Evolutionary conservation across 2,329 filamentous ascomycete genomes (phyloP), one percentile per base, ranked within the genome.

Genomic region (Aureobasidium vineae): DNA sequence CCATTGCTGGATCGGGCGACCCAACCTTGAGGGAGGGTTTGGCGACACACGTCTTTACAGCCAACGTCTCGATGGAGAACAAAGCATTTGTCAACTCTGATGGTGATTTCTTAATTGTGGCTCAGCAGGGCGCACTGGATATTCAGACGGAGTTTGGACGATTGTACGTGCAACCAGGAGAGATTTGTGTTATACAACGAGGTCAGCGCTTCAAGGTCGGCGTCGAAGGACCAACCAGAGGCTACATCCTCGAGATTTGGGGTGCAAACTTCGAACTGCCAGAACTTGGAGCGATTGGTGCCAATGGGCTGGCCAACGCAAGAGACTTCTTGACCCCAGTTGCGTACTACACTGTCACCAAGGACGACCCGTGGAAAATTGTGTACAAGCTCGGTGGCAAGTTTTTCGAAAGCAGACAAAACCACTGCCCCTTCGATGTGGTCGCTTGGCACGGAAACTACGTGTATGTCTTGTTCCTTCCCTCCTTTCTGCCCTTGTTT

Each of bases 1-100:
- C 82, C 0, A 75, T 84, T 19, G 80, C 77, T n/a, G 82, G 82
- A 11, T 79, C 79, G 41, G 82, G 82, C 16, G 82, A 84, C 47
- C 79, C 82, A 4, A 84, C 79, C 16, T 75, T 81, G 36, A 75
- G 77, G 63, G 80, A 84, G 66, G 82, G 82, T 4, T 71, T 84
- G 21, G 82, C 82, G 1, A 75, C 81, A 1, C 81, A 83, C 69
- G 76, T 83, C 31, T 84, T 82, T 70, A 76, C 77, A 67, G 77
- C 80, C 69, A 83, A 82, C 68, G 71, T 72, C 1, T 78, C 74
- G 50, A 84, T 84, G 82, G 71, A 73, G 2, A 74, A 75, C 11
- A 75, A 78, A 45, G 79, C 81, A 0, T 83, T 82, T 69, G 78
- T 77, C 70, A 83, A 82, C 70, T 74, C 75, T 8, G 76, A 78